Conservation (phyloP, 768 basidiomycete genomes). For the Plicaturopsis crispa region DNA sequence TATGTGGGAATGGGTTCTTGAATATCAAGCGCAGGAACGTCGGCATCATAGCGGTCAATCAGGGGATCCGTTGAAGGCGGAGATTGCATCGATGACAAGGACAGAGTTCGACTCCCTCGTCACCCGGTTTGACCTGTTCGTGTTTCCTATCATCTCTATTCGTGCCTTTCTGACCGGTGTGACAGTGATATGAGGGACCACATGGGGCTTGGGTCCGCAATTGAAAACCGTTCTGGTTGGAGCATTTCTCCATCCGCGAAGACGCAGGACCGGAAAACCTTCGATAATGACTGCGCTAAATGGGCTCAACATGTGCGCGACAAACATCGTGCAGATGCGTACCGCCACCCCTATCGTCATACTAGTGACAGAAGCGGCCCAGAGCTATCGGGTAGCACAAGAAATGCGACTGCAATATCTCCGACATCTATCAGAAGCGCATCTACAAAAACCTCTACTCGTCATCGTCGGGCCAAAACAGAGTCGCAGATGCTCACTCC, state of each 20-base stretch:
- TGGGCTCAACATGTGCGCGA: constrained; percentile 45
- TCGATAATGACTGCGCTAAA: constrained; percentile 48
- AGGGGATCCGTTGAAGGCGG: constrained; percentile 7
- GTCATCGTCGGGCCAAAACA: not conserved
- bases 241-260: constrained; percentile 27
- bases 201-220: constrained; percentile 35
- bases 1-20: constrained; percentile 74
- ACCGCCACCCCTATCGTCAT: constrained; percentile 1
- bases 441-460: not conserved
- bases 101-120: constrained; percentile 57
- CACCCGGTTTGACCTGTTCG: constrained; percentile 55
- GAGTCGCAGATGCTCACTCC: not conserved
- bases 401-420: constrained; percentile 3
- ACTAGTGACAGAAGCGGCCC: not conserved
- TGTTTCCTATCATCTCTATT: constrained; percentile 8
- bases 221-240: constrained; percentile 47
- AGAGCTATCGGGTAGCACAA: constrained; percentile 1
- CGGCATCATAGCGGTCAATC: constrained; percentile 14
- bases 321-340: constrained; percentile 16
- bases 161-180: constrained; percentile 4
- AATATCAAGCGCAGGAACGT: constrained; percentile 29
- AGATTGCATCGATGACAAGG: constrained; percentile 43
- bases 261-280: constrained; percentile 45
- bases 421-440: not conserved
- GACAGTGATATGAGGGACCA: constrained; percentile 61